Evolutionary conservation across 192 early-diverging fungal genomes (phyloP), one percentile per base, ranked within the genome.

Genomic region (Coemansia guatemalensis): DNA sequence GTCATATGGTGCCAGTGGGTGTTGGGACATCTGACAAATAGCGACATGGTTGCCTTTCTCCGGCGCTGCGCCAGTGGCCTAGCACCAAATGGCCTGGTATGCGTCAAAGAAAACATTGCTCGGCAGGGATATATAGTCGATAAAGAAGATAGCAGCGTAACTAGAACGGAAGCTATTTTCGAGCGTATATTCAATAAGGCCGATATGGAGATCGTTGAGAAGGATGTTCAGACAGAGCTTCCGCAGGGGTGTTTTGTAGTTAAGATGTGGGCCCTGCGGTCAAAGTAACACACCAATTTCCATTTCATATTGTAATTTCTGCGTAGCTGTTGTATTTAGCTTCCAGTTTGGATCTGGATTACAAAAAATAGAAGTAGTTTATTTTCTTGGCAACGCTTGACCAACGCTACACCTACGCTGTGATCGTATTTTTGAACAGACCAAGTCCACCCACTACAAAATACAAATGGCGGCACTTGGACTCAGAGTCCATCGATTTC

Each of bases 1-100:
- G 75, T 94, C n/a, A 93, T 99, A 32, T 99, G 96, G 96, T 94
- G 90, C 69, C 96, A 98, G 76, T 98, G 96, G 96, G 95, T 97
- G 1, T 75, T 99, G 23, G 89, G 91, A 23, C 95, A 98, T 76
- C 82, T 98, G 61, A 96, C 89, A 3, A 92, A 98, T 66, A 89
- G 90, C 21, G 91, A 99, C 67, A 70, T 99, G 39, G 81, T 93
- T 5, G 76, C 82, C 0, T 97, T 96, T 68, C 93, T 99, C 49
- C 58, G 84, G 59, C 66, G 92, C 25, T 95, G 93, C 66, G 88
- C 85, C 12, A 59, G 65, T 4, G 90, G 89, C 0, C 73, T 98
- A 29, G 84, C 77, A 48, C 81, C 82, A 2, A 74, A 78, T 30
- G 90, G 91, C 14, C 33, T 95, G 30, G 89, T 99, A 65, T 89